A percentile compares a stretch with the other conserved stretches of the same genome.
Conservation (phyloP, 1,284 basidiomycete genomes). For the Stygiomarasmius scandens region DNA sequence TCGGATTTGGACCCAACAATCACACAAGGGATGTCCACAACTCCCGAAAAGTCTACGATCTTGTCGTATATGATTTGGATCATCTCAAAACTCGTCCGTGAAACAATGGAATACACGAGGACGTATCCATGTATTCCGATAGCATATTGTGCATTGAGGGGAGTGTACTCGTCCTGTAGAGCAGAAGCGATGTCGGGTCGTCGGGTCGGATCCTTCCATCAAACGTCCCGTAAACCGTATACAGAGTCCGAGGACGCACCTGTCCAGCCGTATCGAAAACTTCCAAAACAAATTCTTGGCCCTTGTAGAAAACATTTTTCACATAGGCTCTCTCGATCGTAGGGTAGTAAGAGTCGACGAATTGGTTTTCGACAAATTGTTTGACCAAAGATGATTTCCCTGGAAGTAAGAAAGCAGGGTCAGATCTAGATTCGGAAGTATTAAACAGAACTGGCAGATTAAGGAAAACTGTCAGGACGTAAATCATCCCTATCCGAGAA, state of each 20-base stretch:
- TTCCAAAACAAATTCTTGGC: constrained; percentile 86
- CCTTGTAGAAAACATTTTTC: constrained; percentile 87
- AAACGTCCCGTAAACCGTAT: no score
- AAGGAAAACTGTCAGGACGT: background rate
- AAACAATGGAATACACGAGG: constrained; percentile 94
- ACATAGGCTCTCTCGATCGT: constrained; percentile 92
- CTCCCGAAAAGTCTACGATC: constrained; percentile 93
- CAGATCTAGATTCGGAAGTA: background rate
- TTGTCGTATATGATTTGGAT: constrained; percentile 96
- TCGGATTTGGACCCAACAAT: constrained; percentile 97
- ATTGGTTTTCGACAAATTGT: constrained; percentile 70
- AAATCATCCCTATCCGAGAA: background rate
- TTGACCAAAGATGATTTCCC: constrained; percentile 40
- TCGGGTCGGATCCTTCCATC: background rate
- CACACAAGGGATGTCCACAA: constrained; percentile 90
- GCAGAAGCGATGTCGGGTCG: constrained; percentile 4
- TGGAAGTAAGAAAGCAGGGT: background rate
- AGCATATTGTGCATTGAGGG: constrained; percentile 81
- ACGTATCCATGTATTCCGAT: constrained; percentile 86
- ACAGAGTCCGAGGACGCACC: constrained; percentile 24
- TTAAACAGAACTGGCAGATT: background rate
- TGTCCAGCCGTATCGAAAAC: constrained; percentile 90
- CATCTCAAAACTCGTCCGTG: constrained; percentile 94
- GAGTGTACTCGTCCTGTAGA: constrained; percentile 81
- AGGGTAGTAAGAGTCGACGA: constrained; percentile 88